Percentiles rank a stretch among this genome's conserved stretches.
These are phyloP conservation scores for Chrysoporthe deuterocubensis DNA, from an alignment of 2,329 filamentous ascomycete genomes.

Conservation along the genomic window DNA sequence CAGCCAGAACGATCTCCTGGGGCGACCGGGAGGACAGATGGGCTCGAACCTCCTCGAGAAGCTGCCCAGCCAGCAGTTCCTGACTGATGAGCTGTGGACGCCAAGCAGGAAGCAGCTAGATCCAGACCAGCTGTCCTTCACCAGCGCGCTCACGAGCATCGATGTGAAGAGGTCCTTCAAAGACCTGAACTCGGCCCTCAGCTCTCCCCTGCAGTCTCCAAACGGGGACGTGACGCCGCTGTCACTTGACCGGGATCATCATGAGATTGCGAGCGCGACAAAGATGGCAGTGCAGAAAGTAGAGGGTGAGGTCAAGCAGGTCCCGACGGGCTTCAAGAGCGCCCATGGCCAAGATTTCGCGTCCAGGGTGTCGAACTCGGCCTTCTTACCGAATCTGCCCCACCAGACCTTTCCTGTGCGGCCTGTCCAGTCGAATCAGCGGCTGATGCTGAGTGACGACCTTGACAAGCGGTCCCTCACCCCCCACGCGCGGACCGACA, in stretches of 20 bases:
- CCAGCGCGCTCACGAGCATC: slow-evolving; percentile 32
- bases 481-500: slow-evolving; percentile 26
- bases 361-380: slow-evolving; percentile 9
- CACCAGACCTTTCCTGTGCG: slow-evolving; percentile 14
- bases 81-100: slow-evolving; percentile 22
- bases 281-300: slow-evolving; percentile 10
- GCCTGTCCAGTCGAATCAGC: slow-evolving; percentile 1
- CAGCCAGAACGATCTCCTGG: slow-evolving; percentile 9
- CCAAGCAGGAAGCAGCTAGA: slow-evolving; percentile 34
- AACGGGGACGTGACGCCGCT: slow-evolving; percentile 21
- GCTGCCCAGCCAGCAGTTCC: slow-evolving; percentile 8
- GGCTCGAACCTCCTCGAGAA: slow-evolving; percentile 17
- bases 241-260: slow-evolving; percentile 13
- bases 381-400: slow-evolving; percentile 10
- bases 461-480: slow-evolving; percentile 4
- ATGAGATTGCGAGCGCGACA: neutral
- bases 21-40: neutral
- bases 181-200: slow-evolving; percentile 5
- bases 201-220: neutral
- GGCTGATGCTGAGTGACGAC: slow-evolving; percentile 11
- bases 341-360: neutral
- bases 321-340: neutral
- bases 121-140: slow-evolving; percentile 34
- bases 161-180: slow-evolving; percentile 24
- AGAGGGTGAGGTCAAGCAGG: slow-evolving; percentile 10